A percentile compares a stretch with the other conserved stretches of the same genome.
These are phyloP conservation scores for Asterella californica DNA, from an alignment of 225 moss, liverwort and hornwort species.

Conservation along the genomic window DNA sequence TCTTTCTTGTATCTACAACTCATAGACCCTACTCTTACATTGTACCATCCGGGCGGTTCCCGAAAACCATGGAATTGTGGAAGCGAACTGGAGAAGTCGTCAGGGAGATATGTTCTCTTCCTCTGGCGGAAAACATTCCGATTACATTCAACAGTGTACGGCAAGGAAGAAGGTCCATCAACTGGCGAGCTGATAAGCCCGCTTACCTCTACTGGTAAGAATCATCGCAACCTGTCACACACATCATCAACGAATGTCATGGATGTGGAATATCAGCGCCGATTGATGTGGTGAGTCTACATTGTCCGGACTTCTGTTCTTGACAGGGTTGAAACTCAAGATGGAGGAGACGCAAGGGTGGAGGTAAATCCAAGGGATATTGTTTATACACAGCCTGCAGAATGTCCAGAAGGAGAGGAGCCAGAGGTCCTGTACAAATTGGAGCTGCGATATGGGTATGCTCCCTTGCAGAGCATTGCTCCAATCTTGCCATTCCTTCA, in stretches of 20 bases:
- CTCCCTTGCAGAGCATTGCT: not conserved
- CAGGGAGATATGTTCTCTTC: slow-evolving; percentile 79
- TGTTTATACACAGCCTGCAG: slow-evolving; percentile 74
- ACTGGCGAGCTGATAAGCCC: slow-evolving; percentile 84
- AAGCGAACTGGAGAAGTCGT: slow-evolving; percentile 61
- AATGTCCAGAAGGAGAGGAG: slow-evolving; percentile 48
- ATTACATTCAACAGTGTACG: slow-evolving; percentile 89
- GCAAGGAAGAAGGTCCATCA: slow-evolving; percentile 71
- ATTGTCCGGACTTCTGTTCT: not conserved
- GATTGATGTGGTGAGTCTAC: not conserved
- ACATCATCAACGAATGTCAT: not conserved
- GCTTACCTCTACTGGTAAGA: slow-evolving; percentile 75
- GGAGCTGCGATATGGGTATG: slow-evolving; percentile 74
- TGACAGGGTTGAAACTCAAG: slow-evolving; percentile 94
- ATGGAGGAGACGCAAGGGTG: slow-evolving; percentile 82
- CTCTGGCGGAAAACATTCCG: slow-evolving; percentile 92
- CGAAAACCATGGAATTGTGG: slow-evolving; percentile 76
- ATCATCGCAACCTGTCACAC: not conserved
- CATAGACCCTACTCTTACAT: slow-evolving; percentile 87
- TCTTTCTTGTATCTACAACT: slow-evolving; percentile 57
- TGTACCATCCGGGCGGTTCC: slow-evolving; percentile 75
- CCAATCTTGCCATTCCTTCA: not conserved
- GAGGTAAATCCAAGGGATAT: slow-evolving; percentile 79
- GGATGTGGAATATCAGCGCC: not conserved
- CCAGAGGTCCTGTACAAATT: slow-evolving; percentile 63